Evolutionary conservation across 495 filamentous ascomycete genomes (phyloP).

Genomic region (Haplographium delicatum): DNA sequence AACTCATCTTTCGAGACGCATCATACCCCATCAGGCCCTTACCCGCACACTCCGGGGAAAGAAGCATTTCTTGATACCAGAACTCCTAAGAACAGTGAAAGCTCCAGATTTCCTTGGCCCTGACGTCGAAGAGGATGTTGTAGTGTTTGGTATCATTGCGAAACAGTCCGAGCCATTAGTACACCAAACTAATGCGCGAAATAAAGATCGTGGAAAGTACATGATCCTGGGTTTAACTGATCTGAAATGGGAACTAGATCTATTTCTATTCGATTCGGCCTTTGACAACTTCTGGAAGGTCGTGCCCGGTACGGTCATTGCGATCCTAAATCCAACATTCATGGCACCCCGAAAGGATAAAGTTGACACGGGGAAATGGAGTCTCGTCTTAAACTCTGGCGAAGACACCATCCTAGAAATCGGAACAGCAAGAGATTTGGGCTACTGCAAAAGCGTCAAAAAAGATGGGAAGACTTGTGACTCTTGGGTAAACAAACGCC

Average conservation of each 20-base stretch:
- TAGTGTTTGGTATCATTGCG: constrained; percentile 81
- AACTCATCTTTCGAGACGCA: constrained; percentile 77
- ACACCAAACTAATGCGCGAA: constrained; percentile 33
- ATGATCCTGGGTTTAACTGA: constrained; percentile 89
- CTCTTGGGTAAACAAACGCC: constrained; percentile 79
- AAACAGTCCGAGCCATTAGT: constrained; percentile 76
- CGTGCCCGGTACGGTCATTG: constrained; percentile 77
- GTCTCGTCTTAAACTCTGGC: constrained; percentile 72
- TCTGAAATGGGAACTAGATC: constrained; percentile 83
- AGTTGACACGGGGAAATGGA: constrained; percentile 74
- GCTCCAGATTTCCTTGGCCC: constrained; percentile 81
- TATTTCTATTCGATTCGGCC: constrained; percentile 86
- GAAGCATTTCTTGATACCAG: constrained; percentile 71
- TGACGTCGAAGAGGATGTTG: constrained; percentile 76
- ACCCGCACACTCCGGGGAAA: constrained; percentile 71
- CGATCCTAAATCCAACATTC: constrained; percentile 88
- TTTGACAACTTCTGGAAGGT: constrained; percentile 91
- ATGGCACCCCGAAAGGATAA: constrained; percentile 74
- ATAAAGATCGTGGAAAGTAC: constrained; percentile 56
- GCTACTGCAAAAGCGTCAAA: constrained; percentile 78
- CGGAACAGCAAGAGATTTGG: constrained; percentile 78
- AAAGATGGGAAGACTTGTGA: constrained; percentile 79
- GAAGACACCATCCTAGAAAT: constrained; percentile 88
- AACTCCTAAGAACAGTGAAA: constrained; percentile 75
- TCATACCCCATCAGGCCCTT: constrained; percentile 77